phyloP scores from a whole-genome alignment of 2,329 filamentous ascomycete species.

The Acarospora socialis region DNA sequence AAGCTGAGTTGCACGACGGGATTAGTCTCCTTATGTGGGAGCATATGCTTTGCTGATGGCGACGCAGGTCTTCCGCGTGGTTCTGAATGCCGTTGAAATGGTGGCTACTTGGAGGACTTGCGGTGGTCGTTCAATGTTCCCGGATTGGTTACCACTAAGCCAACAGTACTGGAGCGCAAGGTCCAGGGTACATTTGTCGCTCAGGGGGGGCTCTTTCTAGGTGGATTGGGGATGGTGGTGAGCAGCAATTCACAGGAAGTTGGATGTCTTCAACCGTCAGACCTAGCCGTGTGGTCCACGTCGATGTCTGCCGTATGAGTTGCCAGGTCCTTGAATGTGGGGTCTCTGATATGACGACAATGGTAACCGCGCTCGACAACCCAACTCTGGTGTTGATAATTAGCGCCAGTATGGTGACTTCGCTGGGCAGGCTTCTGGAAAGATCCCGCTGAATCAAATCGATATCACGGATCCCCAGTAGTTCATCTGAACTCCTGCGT shows the following conservation, averaged over 20 bases:
- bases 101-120: neutral
- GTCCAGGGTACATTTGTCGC: no score
- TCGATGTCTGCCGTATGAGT: neutral
- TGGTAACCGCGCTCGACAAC: neutral
- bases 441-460: neutral
- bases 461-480: slow-evolving; percentile 2
- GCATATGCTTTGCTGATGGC: neutral
- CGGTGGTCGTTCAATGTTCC: neutral
- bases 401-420: neutral
- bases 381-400: neutral
- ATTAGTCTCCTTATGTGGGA: neutral
- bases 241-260: no score
- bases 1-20: neutral
- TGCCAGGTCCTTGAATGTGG: neutral
- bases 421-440: no score
- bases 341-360: neutral
- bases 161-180: no score
- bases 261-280: no score
- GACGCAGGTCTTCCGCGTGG: neutral
- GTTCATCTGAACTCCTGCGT: slow-evolving; percentile 16
- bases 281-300: neutral
- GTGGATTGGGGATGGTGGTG: no score
- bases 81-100: no score
- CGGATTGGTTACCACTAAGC: neutral
- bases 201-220: no score